Conservation (phyloP, 2,329 filamentous ascomycete species). For the Aspergillus sp. region DNA sequence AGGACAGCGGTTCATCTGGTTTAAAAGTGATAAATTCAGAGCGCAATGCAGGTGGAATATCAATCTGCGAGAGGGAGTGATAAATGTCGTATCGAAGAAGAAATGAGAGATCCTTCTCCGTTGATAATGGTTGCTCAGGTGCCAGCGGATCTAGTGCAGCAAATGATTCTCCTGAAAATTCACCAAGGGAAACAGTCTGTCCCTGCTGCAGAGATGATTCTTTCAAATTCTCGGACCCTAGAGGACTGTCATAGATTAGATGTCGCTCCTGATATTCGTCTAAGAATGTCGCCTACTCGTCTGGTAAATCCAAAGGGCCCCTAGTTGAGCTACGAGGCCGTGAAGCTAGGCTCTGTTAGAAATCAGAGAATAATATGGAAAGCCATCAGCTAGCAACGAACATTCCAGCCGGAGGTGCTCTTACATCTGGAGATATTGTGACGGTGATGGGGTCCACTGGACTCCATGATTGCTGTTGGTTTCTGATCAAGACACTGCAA, state of each 20-base stretch:
- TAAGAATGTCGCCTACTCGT: conserved; percentile 58
- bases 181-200: conserved; percentile 8
- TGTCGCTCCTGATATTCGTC: not conserved
- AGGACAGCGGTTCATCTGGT: conserved; percentile 50
- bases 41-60: conserved; percentile 62
- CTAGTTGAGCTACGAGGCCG: conserved; percentile 56
- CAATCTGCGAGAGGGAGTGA: conserved; percentile 67
- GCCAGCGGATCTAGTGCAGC: conserved; percentile 31
- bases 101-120: conserved; percentile 71
- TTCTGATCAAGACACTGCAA: too few relatives aligned
- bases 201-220: conserved; percentile 11
- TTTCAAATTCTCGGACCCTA: conserved; percentile 14
- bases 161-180: conserved; percentile 23
- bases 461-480: conserved; percentile 5
- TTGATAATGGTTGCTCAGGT: conserved; percentile 30
- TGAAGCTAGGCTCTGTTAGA: conserved; percentile 23
- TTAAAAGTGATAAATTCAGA: conserved; percentile 61
- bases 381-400: too few relatives aligned
- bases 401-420: conserved; percentile 2
- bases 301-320: conserved; percentile 66
- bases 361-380: conserved; percentile 7
- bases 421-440: conserved; percentile 36
- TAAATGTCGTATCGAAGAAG: conserved; percentile 77
- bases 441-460: conserved; percentile 14
- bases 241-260: conserved; percentile 21